A percentile compares a stretch with the other conserved stretches of the same genome.
These are phyloP conservation scores for Colletotrichum sojae DNA, from an alignment of 2,329 filamentous ascomycete species.

Conservation along the genomic window DNA sequence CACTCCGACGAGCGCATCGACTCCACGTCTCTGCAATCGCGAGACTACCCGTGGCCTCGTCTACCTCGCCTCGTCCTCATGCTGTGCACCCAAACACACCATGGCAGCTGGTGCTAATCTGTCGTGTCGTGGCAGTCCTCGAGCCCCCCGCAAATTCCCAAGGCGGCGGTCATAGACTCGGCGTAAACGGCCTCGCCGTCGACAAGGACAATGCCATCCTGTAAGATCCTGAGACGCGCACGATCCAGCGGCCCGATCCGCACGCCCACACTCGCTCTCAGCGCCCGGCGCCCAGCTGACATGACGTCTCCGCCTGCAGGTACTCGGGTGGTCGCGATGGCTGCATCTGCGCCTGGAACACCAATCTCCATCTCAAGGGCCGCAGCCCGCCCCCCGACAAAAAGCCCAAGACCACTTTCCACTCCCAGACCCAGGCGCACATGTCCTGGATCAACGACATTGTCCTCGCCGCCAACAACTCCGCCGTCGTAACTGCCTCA, in stretches of 20 bases:
- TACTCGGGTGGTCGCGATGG: conserved; percentile 98
- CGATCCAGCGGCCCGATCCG: background rate
- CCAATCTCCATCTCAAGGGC: conserved; percentile 76
- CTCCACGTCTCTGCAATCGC: conserved; percentile 12
- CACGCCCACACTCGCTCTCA: background rate
- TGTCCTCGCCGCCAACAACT: conserved; percentile 81
- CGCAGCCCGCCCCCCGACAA: conserved; percentile 45
- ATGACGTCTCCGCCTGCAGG: conserved; percentile 59
- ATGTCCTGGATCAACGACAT: conserved; percentile 98
- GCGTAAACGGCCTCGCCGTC: conserved; percentile 94
- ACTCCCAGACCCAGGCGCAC: conserved; percentile 79
- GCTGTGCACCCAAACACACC: conserved; percentile 10
- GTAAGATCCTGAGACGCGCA: conserved; percentile 66
- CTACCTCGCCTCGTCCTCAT: background rate
- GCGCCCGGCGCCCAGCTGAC: conserved; percentile 1
- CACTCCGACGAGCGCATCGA: conserved; percentile 12
- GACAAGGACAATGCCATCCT: conserved; percentile 87
- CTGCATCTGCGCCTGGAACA: conserved; percentile 95
- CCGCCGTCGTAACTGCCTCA: conserved; percentile 87
- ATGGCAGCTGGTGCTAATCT: conserved; percentile 23
- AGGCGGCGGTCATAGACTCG: conserved; percentile 87
- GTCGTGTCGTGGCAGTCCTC: conserved; percentile 61
- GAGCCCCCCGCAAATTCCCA: conserved; percentile 69
- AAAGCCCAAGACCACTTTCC: conserved; percentile 66
- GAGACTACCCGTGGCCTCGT: background rate